phyloP scores from a whole-genome alignment of 306 rosid genomes.

The Sphenostylis stenocarpa region DNA sequence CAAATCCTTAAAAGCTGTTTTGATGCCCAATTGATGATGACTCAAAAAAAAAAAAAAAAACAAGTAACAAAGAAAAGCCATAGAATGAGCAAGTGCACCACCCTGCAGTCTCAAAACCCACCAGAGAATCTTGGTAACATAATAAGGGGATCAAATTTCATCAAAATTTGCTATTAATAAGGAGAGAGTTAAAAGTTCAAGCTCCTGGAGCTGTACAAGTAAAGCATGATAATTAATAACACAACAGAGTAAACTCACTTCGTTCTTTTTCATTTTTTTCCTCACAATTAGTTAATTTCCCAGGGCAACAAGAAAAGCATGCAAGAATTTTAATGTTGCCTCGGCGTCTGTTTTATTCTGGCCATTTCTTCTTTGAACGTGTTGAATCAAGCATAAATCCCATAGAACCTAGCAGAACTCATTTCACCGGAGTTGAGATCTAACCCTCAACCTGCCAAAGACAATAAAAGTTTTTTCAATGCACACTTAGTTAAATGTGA shows the following conservation, averaged over 20 bases:
- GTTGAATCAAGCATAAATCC: constrained; percentile 20
- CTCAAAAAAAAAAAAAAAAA: too few species aligned
- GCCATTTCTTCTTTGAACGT: constrained; percentile 8
- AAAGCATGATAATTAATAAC: neutral
- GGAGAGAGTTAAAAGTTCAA: neutral
- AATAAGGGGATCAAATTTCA: neutral
- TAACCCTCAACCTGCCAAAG: constrained; percentile 41
- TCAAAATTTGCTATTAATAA: neutral
- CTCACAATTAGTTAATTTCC: neutral
- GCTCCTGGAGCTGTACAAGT: neutral
- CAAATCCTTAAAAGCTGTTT: too few species aligned
- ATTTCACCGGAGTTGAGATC: constrained; percentile 20
- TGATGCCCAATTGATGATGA: too few species aligned
- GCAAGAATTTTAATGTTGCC: constrained; percentile 17
- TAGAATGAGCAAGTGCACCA: neutral
- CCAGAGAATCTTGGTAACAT: neutral
- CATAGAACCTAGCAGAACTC: neutral
- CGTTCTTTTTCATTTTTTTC: neutral
- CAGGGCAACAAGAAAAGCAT: neutral
- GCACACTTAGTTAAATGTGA: neutral
- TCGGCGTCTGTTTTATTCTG: constrained; percentile 30
- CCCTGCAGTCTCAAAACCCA: neutral
- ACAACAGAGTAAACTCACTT: neutral
- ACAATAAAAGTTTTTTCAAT: constrained; percentile 9
- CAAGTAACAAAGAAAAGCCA: neutral